A percentile compares a stretch with the other conserved stretches of the same genome.
These are phyloP conservation scores for Fusarium sp. DNA, from an alignment of 2,329 filamentous ascomycete genomes.

Conservation along the genomic window DNA sequence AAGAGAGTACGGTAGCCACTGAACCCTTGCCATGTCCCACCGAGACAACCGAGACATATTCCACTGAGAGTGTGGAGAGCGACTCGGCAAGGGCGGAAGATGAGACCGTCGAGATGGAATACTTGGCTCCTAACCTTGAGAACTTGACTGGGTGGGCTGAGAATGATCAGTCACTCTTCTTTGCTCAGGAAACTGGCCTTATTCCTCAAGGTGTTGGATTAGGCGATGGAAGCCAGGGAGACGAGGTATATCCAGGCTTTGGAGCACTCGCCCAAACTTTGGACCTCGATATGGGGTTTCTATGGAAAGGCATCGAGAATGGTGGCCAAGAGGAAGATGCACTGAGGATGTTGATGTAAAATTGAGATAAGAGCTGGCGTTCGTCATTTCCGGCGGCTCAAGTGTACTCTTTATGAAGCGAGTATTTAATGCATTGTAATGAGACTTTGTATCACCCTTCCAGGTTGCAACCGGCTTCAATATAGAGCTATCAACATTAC, in stretches of 20 bases:
- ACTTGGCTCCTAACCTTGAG: constrained; percentile 7
- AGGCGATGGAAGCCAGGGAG: not conserved
- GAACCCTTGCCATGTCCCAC: not conserved
- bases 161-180: constrained; percentile 23
- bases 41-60: not conserved
- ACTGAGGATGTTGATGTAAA: not conserved
- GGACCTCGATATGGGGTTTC: not conserved
- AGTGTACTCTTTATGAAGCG: not conserved
- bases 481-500: not conserved
- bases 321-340: not conserved
- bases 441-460: not conserved
- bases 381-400: too few relatives aligned
- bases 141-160: constrained; percentile 15
- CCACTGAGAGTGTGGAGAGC: not conserved
- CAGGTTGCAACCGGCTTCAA: not conserved
- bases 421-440: not conserved
- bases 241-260: not conserved
- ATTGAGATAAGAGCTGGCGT: not conserved
- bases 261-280: not conserved
- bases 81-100: not conserved
- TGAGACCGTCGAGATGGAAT: not conserved
- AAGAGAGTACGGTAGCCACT: not conserved
- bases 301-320: not conserved
- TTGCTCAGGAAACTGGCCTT: constrained; percentile 19
- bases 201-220: constrained; percentile 2